phyloP scores from a whole-genome alignment of 352 stramenopile species.

The Ochromonadaceae sp. region DNA sequence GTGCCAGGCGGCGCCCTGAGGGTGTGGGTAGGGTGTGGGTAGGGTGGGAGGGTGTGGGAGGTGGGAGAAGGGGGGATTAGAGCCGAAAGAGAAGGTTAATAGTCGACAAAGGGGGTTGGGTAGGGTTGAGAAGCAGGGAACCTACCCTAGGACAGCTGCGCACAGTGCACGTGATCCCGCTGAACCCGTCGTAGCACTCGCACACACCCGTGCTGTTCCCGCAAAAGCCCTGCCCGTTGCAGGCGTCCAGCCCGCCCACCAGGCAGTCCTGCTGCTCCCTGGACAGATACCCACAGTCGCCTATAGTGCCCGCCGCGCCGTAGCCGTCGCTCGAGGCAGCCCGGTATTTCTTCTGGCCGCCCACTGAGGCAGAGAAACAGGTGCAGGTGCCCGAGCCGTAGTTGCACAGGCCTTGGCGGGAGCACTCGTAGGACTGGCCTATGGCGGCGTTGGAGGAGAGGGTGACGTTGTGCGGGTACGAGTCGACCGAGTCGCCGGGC shows the following conservation, averaged over 20 bases:
- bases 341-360: not conserved
- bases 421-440: constrained; percentile 1
- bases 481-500: not conserved
- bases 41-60: too few species aligned
- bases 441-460: not conserved
- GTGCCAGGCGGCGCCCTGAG: too few species aligned
- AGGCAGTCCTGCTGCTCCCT: not conserved
- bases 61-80: too few species aligned
- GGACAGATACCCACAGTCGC: constrained; percentile 9
- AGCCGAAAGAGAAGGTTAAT: too few species aligned
- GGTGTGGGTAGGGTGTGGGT: too few species aligned
- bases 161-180: not conserved
- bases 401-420: constrained; percentile 7
- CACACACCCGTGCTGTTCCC: not conserved
- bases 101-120: too few species aligned
- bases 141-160: too few species aligned
- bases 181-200: not conserved
- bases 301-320: not conserved
- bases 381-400: not conserved
- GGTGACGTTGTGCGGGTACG: not conserved
- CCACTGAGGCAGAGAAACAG: not conserved
- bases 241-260: not conserved
- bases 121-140: too few species aligned
- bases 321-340: not conserved
- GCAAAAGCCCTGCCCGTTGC: constrained; percentile 7